Evolutionary conservation across 306 rosid genomes (phyloP).

Genomic region (Vigna trinervia): DNA sequence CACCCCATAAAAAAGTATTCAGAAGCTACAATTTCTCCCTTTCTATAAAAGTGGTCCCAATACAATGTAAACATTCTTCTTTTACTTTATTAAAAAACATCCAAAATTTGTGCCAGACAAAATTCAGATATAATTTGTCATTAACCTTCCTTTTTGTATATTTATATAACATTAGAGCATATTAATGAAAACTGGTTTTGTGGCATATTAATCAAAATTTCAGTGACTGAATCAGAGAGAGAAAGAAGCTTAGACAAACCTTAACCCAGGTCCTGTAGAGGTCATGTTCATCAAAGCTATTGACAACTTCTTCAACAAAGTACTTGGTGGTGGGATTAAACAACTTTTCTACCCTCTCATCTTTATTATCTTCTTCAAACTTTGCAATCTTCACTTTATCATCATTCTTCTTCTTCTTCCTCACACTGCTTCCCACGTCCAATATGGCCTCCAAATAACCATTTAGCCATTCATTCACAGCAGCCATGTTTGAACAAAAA

Average conservation of each 20-base stretch:
- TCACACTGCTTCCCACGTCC: conserved; percentile 64
- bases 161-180: too few relatives aligned
- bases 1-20: neutral
- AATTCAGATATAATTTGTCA: conserved; percentile 4
- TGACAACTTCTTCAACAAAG: conserved; percentile 77
- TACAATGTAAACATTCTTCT: neutral
- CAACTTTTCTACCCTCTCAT: conserved; percentile 47
- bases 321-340: conserved; percentile 75
- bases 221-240: neutral
- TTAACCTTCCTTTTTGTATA: neutral
- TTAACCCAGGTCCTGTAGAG: conserved; percentile 87
- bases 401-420: conserved; percentile 47
- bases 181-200: too few relatives aligned
- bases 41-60: conserved; percentile 27
- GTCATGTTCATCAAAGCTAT: conserved; percentile 75
- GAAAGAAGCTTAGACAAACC: conserved; percentile 39
- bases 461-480: conserved; percentile 76
- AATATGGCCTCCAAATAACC: conserved; percentile 83
- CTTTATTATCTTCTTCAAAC: conserved; percentile 52
- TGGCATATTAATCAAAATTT: too few relatives aligned
- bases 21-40: conserved; percentile 14
- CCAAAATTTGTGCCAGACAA: conserved; percentile 2
- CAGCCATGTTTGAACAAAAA: conserved; percentile 38
- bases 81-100: neutral
- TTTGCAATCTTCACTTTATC: conserved; percentile 47